Base-by-base conservation (phyloP, 2,329 filamentous ascomycete genomes). In the Colletotrichum lindemuthianum region DNA sequence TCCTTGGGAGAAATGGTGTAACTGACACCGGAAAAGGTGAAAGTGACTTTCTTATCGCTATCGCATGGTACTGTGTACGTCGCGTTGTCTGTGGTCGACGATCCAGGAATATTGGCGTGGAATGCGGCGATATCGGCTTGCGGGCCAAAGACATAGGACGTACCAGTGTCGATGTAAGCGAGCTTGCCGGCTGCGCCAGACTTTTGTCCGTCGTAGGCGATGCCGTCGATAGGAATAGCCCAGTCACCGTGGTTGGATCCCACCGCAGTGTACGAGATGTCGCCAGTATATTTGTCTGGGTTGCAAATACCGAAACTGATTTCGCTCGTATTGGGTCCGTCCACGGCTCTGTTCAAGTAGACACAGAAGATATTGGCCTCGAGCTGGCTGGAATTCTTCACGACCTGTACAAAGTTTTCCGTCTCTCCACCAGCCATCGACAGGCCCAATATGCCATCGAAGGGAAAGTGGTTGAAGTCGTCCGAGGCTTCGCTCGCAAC, bases 401-500 rank as follows among this genome's bases (percentile, higher is more conserved):
- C 77, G 2, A 84, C 79, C 43, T 90, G 81, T 73, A 96, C 82
- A 70, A 96, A 89, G 48, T 88, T 92, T 16, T 90, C 86, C 6
- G 85, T 84, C 40, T 79, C 81, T 3, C 84, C 85, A 10, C 82
- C 79, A 66, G 84, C 84, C 70, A 89, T 88, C 13, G 91, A 90
- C 32, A 97, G 79, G 4, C 93, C 93, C 3, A 97, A 79, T 52
- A 97, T 96, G 32, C 93, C 93, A 74, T 97, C 93, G 76, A 97
- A 93, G 2, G 92, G 90, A 70, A 95, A 97, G 56, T 86, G 84
- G 34, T 81, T 78, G 75, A 97, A 97, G 68, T 96, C 89, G 55
- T 87, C 77, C 1, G 92, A 93, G 2, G 91, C 91, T 32, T 84
- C 84, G 39, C 84, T 86, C 24, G 91, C 92, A 64, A 94, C 77